A percentile compares a stretch with the other conserved stretches of the same genome.
These are phyloP conservation scores for Toxicodendron radicans DNA, from an alignment of 345 rosid species.

Conservation along the genomic window DNA sequence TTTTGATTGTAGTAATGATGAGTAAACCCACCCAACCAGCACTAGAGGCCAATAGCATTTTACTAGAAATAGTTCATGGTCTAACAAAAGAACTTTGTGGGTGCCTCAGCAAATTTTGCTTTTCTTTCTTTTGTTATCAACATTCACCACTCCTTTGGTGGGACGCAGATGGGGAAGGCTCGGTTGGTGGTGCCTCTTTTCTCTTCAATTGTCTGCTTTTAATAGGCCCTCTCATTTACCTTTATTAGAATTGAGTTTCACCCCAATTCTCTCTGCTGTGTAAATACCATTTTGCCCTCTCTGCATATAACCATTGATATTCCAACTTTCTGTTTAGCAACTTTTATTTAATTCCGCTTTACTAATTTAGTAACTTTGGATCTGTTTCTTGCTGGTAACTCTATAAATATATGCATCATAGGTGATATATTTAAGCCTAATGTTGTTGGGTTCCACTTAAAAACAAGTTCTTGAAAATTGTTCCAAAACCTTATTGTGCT, in stretches of 20 bases:
- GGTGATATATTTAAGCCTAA: neutral
- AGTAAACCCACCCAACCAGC: constrained; percentile 45
- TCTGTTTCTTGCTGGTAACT: too few species aligned
- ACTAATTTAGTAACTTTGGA: too few species aligned
- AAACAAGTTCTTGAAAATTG: neutral
- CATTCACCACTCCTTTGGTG: constrained; percentile 23
- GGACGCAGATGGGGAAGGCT: constrained; percentile 29
- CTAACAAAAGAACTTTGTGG: constrained; percentile 8
- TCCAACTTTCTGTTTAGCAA: neutral
- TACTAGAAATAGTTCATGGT: constrained; percentile 38
- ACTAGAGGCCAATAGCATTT: constrained; percentile 30
- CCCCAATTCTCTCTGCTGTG: neutral
- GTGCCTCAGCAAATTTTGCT: constrained; percentile 31
- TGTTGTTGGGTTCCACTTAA: neutral
- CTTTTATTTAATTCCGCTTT: neutral
- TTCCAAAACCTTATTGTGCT: constrained; percentile 2
- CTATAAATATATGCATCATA: too few species aligned
- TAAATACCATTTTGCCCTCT: constrained; percentile 21
- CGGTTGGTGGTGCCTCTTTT: constrained; percentile 26
- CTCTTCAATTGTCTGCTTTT: constrained; percentile 31
- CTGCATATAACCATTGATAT: neutral
- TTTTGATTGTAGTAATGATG: constrained; percentile 69
- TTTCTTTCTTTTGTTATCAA: constrained; percentile 33
- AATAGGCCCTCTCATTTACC: constrained; percentile 21
- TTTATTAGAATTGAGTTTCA: neutral